Percentiles rank a stretch among this genome's conserved stretches.
phyloP scores from a whole-genome alignment of 768 basidiomycete species.

The Boletus tomentosulus region DNA sequence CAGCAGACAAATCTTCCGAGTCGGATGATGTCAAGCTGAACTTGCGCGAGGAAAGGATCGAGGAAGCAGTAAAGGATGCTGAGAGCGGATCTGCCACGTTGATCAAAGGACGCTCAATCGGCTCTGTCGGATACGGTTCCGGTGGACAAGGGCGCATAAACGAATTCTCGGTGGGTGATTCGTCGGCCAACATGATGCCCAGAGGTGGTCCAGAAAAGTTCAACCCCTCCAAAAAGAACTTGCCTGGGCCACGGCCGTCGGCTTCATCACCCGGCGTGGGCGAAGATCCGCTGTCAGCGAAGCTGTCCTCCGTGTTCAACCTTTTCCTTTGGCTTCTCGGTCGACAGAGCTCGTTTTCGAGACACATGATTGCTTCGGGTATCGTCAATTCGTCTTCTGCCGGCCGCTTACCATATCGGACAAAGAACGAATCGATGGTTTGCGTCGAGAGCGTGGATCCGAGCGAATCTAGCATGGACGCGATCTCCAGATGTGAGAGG shows the following conservation, averaged over 20 bases:
- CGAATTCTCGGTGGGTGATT: conserved; percentile 25
- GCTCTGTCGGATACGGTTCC: conserved; percentile 39
- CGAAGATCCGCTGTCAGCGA: conserved; percentile 44
- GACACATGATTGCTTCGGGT: conserved; percentile 75
- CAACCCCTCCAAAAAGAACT: conserved; percentile 46
- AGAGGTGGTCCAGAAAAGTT: conserved; percentile 59
- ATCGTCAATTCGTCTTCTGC: conserved; percentile 68
- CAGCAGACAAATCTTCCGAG: conserved; percentile 36
- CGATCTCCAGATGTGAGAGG: conserved; percentile 81
- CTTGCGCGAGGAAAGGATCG: conserved; percentile 23
- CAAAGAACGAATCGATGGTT: conserved; percentile 83
- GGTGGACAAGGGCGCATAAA: conserved; percentile 10
- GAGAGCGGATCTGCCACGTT: conserved; percentile 30
- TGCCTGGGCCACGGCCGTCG: conserved; percentile 30
- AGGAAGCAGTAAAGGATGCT: conserved; percentile 7
- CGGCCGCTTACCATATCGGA: conserved; percentile 58
- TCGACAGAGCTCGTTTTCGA: conserved; percentile 80
- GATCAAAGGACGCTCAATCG: conserved; percentile 41
- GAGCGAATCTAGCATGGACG: conserved; percentile 94
- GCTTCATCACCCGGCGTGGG: conserved; percentile 48
- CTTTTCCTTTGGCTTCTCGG: conserved; percentile 68
- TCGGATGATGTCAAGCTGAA: conserved; percentile 45
- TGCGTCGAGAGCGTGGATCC: conserved; percentile 82
- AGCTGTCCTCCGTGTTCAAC: conserved; percentile 46
- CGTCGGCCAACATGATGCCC: conserved; percentile 27